These are phyloP conservation scores for Purshia tridentata DNA, from an alignment of 306 rosid species.

Conservation along the genomic window DNA sequence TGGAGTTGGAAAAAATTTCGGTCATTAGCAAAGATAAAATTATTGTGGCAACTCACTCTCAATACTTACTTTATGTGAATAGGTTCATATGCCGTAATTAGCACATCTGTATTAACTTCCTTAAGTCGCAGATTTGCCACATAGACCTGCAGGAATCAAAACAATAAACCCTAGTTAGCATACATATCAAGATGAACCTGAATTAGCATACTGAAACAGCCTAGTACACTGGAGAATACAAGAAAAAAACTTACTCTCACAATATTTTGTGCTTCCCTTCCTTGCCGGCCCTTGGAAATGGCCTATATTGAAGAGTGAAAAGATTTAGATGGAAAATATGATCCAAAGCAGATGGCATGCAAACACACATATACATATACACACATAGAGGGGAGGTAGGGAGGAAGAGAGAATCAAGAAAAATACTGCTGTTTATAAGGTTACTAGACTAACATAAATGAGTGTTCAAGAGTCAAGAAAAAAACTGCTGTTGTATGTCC, in stretches of 20 bases:
- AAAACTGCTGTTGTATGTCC: neutral
- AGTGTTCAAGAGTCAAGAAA: neutral
- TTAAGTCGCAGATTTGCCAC: slow-evolving; percentile 82
- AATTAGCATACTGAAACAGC: slow-evolving; percentile 21
- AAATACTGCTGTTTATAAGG: no score
- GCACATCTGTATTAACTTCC: slow-evolving; percentile 76
- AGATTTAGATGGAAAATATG: neutral
- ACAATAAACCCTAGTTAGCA: slow-evolving; percentile 14
- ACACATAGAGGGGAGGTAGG: no score
- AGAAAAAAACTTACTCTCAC: slow-evolving; percentile 56
- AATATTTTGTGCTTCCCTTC: slow-evolving; percentile 94
- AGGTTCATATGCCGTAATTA: slow-evolving; percentile 83
- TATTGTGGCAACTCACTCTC: slow-evolving; percentile 13
- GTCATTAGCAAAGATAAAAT: neutral
- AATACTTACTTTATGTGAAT: slow-evolving; percentile 72
- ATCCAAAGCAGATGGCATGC: neutral
- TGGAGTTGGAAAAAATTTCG: neutral
- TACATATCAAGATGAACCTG: slow-evolving; percentile 7
- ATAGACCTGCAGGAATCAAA: slow-evolving; percentile 56
- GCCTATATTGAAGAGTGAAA: slow-evolving; percentile 42
- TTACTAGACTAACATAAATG: neutral
- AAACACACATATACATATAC: no score
- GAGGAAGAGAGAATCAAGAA: no score
- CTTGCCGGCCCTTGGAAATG: slow-evolving; percentile 86
- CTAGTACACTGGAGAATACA: neutral